Evolutionary conservation across 2,329 filamentous ascomycete species (phyloP).

Genomic region (Microcyclospora pomicola): DNA sequence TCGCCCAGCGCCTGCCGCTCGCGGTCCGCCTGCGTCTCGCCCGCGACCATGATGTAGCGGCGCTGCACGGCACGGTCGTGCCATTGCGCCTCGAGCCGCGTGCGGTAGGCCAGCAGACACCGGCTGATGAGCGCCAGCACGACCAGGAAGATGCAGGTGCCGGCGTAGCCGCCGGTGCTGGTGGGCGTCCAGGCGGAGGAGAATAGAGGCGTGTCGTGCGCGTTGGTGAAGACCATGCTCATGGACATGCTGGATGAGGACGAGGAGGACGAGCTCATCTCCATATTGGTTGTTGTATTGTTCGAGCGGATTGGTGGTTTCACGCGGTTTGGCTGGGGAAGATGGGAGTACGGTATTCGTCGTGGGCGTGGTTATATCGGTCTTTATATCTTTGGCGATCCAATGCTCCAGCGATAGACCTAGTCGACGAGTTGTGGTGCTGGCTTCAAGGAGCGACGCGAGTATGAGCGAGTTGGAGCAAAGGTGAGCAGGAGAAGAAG

Average conservation of each 20-base stretch:
- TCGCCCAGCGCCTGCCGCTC: slow-evolving; percentile 14
- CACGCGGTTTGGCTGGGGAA: no score
- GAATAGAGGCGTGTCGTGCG: slow-evolving; percentile 49
- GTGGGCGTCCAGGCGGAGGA: slow-evolving; percentile 60
- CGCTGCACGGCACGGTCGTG: slow-evolving; percentile 56
- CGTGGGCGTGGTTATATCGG: no score
- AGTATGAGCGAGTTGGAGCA: no score
- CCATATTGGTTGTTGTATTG: slow-evolving; percentile 2
- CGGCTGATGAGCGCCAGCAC: slow-evolving; percentile 58
- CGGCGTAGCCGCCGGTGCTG: slow-evolving; percentile 60
- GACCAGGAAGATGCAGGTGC: slow-evolving; percentile 83
- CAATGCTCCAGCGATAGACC: no score
- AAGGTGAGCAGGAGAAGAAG: no score
- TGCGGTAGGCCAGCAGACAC: slow-evolving; percentile 55
- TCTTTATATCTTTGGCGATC: no score
- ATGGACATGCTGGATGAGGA: slow-evolving; percentile 8
- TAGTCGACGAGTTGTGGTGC: no score
- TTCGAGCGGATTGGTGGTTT: no score
- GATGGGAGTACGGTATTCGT: no score
- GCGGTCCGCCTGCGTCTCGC: slow-evolving; percentile 39
- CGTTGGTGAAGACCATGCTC: slow-evolving; percentile 51
- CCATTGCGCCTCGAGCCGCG: slow-evolving; percentile 50
- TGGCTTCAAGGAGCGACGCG: no score
- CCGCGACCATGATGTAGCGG: slow-evolving; percentile 62
- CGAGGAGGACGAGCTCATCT: slow-evolving; percentile 3